These are phyloP conservation scores for Cyberlindnera maritima DNA, from an alignment of 805 yeast genomes.

Conservation along the genomic window DNA sequence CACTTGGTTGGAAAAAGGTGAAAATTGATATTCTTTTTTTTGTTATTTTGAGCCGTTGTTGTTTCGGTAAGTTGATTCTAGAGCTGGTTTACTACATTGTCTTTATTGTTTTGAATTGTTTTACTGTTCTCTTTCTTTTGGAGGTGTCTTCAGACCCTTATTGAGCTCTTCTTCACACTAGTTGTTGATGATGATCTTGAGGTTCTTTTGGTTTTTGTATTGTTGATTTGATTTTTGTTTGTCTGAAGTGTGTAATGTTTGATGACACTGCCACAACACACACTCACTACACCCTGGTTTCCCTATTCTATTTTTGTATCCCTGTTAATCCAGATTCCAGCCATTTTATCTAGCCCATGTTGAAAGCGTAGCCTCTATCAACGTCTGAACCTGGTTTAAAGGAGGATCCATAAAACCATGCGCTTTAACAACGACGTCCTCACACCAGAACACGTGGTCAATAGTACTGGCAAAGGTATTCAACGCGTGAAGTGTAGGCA, in stretches of 20 bases:
- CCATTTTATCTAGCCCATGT: no score
- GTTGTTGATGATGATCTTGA: neutral
- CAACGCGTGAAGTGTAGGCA: no score
- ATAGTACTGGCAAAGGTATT: no score
- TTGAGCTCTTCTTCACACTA: neutral
- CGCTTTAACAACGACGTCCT: no score
- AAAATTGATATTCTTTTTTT: neutral
- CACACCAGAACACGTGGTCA: no score
- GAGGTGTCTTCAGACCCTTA: neutral
- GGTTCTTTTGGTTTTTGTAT: neutral
- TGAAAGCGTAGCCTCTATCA: no score
- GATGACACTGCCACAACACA: neutral
- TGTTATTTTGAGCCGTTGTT: constrained; percentile 3
- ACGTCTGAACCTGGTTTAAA: no score
- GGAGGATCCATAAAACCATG: no score
- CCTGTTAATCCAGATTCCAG: neutral
- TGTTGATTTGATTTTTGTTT: neutral
- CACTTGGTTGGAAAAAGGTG: neutral
- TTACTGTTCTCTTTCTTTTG: neutral
- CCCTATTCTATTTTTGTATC: no score
- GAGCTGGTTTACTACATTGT: neutral
- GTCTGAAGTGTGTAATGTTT: neutral
- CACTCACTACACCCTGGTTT: neutral
- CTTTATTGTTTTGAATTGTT: neutral
- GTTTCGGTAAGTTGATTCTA: neutral